Evolutionary conservation across 73 alveolate species (phyloP).

Genomic region (Loxodes magnus): DNA sequence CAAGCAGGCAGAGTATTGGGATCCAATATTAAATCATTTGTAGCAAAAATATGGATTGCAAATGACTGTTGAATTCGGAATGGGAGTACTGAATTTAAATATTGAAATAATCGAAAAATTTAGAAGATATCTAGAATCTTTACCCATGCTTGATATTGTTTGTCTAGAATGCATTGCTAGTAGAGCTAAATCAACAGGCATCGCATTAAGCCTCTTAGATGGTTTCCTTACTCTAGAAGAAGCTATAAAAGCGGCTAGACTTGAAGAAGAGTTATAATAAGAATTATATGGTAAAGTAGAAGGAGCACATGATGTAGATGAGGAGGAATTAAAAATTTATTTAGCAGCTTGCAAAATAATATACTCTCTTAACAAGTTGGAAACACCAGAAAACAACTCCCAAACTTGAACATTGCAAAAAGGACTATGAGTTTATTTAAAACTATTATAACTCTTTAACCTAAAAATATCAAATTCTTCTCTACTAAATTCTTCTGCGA

Average conservation of each 20-base stretch:
- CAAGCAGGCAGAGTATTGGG: neutral
- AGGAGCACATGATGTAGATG: constrained; percentile 13
- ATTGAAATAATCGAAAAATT: neutral
- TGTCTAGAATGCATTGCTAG: constrained; percentile 6
- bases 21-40: neutral
- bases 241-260: neutral
- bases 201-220: constrained; percentile 6
- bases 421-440: too few species aligned
- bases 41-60: neutral
- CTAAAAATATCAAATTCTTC: too few species aligned
- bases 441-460: too few species aligned
- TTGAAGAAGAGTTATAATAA: constrained; percentile 3
- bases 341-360: too few species aligned
- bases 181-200: constrained; percentile 1
- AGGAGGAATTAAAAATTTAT: neutral
- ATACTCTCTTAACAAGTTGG: too few species aligned
- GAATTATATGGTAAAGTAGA: constrained; percentile 8
- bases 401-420: too few species aligned
- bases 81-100: neutral
- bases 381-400: too few species aligned
- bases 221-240: constrained; percentile 3
- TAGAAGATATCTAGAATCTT: neutral
- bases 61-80: neutral
- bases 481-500: too few species aligned
- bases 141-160: neutral